Base-by-base conservation (phyloP, 2,329 filamentous ascomycete species). In the Aspergillus sp. region DNA sequence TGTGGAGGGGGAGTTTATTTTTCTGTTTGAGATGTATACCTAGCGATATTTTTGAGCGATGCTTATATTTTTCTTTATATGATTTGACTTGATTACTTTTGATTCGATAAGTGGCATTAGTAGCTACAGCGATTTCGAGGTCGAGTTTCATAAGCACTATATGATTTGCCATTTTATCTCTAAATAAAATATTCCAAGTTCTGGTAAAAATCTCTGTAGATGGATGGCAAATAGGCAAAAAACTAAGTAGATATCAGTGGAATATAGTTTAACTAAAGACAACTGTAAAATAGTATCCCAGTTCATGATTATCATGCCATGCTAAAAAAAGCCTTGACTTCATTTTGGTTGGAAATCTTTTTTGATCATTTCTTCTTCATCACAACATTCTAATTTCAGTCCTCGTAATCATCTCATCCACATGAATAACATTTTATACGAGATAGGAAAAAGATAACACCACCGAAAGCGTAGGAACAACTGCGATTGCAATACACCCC, bases 281-380 rank as follows among this genome's bases (percentile, higher is more conserved):
- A 27, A 35, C 38, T 30, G 39, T 27, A 33, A 37, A 32, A 27
- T 37, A 53, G 47, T 60, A 53, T 57, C 56, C 59, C 49, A 51
- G 52, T 61, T 53, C 52, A 59, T 57, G 52, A 53, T 54, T 19
- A 19, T 19, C 19, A 62, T 63, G 51, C 49, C 52, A 59, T 55
- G 58, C 51, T 54, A 45, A 50, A 46, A 32, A 19, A 19, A 19
- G 19, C 4, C 19, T 19, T 19, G 2, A 19, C 19, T 19, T 12
- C 9, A 53, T 46, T 49, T 35, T 44, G 26, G 12, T 13, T 38
- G 5, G 27, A 13, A n/a, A 12, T 27, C 26, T 40, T 11, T 13
- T 11, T n/a, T 33, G 26, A 19, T 9, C 26, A 13, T 12, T 38
- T 26, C n/a, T 29, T 13, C 33, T 37, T 38, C 19, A 37, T 38